Evolutionary conservation across 805 yeast genomes (phyloP), one percentile per base, ranked within the genome.

Genomic region (Metschnikowia cubensis): DNA sequence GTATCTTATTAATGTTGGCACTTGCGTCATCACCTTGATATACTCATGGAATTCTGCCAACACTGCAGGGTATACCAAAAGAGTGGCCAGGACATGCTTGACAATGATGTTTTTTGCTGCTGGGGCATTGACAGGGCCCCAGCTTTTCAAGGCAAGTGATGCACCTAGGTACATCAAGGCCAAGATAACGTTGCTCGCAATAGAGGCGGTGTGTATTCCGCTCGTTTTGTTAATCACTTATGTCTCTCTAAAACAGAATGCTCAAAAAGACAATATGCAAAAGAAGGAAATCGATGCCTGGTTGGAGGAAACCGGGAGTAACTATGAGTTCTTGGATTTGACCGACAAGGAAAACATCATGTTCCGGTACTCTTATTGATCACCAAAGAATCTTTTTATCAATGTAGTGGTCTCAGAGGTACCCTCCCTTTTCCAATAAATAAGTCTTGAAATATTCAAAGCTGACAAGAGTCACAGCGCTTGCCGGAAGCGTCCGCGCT

Each of bases 401-500:
- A 2, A 8, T 10, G 8, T 25, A 25, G 11, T 31, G 20, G 32
- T 15, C 25, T 42, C 38, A 41, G 10, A 52, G 46, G 45, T 60
- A 62, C 5, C 67, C 70, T 44, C 68, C 63, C 21, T 67, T 55
- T 42, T 64, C 69, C 47, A 72, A 59, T 53, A 84, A 70, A 60
- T 79, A 80, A 36, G 77, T 74, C 63, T 82, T 82, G 65, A 86
- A 79, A 64, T 85, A 86, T 63, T 94, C 99, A 67, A 88, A 94
- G 29, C 96, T 87, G 8, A 92, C 90, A 58, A 94, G 74, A 2
- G 99, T 94, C n/a, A 92, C 89, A 1, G 97, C 97, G 58, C 90
- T 82, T 1, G 97, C 91, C 3, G 99, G 99, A 0, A 92, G 89
- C 0, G 99, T 94, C 59, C 99, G 75, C 31, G 89, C 81, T 61